A percentile compares a stretch with the other conserved stretches of the same genome.
Evolutionary conservation across 352 stramenopile species (phyloP).

Genomic region (Thalassiosira hispida): DNA sequence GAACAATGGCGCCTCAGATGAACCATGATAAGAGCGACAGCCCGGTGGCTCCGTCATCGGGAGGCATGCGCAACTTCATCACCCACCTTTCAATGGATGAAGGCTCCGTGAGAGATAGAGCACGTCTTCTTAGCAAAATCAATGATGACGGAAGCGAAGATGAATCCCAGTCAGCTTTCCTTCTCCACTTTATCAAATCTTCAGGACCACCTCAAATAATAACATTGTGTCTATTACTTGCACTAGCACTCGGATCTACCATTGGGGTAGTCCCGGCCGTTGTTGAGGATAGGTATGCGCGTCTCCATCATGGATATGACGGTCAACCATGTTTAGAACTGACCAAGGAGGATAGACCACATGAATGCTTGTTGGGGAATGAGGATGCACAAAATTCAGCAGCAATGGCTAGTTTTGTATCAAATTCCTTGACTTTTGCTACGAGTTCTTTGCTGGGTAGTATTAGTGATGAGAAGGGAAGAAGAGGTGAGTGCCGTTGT

Average conservation of each 20-base stretch:
- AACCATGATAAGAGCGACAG: not conserved
- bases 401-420: constrained; percentile 61
- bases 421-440: constrained; percentile 73
- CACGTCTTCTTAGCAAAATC: constrained; percentile 7
- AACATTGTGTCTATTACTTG: constrained; percentile 37
- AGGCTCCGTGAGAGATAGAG: constrained; percentile 15
- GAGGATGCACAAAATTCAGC: constrained; percentile 72
- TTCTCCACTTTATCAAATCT: constrained; percentile 42
- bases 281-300: constrained; percentile 78
- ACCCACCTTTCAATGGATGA: constrained; percentile 55
- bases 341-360: constrained; percentile 51
- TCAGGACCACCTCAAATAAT: constrained; percentile 50
- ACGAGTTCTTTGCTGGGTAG: constrained; percentile 74
- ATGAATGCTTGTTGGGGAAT: constrained; percentile 66
- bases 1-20: constrained; percentile 12
- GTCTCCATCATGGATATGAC: constrained; percentile 69
- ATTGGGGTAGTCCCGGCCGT: constrained; percentile 73
- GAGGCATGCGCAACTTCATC: constrained; percentile 29
- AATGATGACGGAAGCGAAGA: constrained; percentile 8
- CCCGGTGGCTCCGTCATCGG: not conserved
- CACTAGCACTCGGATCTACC: constrained; percentile 64
- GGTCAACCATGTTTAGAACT: constrained; percentile 45
- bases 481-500: constrained; percentile 52
- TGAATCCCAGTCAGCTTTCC: constrained; percentile 21
- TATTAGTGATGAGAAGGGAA: constrained; percentile 76